These are phyloP conservation scores for Zygosaccharomyces sapae DNA, from an alignment of 1,139 yeast genomes.

Conservation along the genomic window DNA sequence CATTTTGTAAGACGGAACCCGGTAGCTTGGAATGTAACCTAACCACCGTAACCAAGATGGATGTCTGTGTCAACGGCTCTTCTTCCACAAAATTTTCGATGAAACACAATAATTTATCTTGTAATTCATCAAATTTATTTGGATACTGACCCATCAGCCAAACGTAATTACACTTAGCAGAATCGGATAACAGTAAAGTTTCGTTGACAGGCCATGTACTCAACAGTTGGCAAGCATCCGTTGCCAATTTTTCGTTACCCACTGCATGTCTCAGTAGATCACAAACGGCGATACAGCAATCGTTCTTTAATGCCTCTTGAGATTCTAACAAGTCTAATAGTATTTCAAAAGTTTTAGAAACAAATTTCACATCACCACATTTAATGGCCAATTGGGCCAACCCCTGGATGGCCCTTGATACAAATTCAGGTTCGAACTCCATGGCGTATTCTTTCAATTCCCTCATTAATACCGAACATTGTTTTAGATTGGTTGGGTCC, in stretches of 20 bases:
- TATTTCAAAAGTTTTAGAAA: slow-evolving; percentile 63
- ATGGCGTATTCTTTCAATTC: slow-evolving; percentile 90
- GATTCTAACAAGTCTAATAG: slow-evolving; percentile 71
- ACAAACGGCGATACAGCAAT: slow-evolving; percentile 72
- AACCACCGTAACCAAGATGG: slow-evolving; percentile 72
- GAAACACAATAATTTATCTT: slow-evolving; percentile 44
- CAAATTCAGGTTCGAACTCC: slow-evolving; percentile 92
- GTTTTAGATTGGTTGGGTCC: slow-evolving; percentile 47
- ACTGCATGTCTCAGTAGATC: slow-evolving; percentile 80
- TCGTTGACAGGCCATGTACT: slow-evolving; percentile 33
- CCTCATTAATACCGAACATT: slow-evolving; percentile 64
- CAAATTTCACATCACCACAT: slow-evolving; percentile 43
- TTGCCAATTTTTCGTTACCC: slow-evolving; percentile 40
- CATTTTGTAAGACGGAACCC: slow-evolving; percentile 57
- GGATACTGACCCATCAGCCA: slow-evolving; percentile 93
- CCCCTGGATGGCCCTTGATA: slow-evolving; percentile 73
- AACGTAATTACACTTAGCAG: slow-evolving; percentile 46
- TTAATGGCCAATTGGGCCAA: slow-evolving; percentile 88
- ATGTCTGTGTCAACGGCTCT: slow-evolving; percentile 70
- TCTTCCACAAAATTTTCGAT: slow-evolving; percentile 66
- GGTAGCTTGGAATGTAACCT: slow-evolving; percentile 50
- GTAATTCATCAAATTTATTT: slow-evolving; percentile 57
- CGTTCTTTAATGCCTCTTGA: slow-evolving; percentile 76
- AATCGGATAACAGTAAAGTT: slow-evolving; percentile 26
- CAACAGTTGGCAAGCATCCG: slow-evolving; percentile 28